Percentiles rank a stretch among this genome's conserved stretches.
Evolutionary conservation across 192 early-diverging fungal genomes (phyloP).

Genomic region (Jimgerdemannia flammicorona): DNA sequence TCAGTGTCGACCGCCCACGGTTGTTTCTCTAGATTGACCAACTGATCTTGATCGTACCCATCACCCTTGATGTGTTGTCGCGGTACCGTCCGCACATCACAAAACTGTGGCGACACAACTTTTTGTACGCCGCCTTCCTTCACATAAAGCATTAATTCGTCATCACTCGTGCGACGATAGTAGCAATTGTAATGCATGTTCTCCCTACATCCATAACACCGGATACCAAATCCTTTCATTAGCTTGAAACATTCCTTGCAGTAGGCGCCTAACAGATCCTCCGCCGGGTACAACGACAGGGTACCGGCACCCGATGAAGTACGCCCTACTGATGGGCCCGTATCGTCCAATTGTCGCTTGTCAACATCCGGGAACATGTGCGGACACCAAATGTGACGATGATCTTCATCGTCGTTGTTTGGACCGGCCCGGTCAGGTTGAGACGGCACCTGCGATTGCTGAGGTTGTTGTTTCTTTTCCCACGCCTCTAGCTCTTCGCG

Average conservation of each 20-base stretch:
- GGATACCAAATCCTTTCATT: slow-evolving; percentile 44
- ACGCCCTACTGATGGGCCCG: not conserved
- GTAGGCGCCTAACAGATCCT: slow-evolving; percentile 7
- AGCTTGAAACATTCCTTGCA: slow-evolving; percentile 36
- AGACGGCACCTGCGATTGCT: slow-evolving; percentile 9
- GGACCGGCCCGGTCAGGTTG: slow-evolving; percentile 1
- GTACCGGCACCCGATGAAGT: not conserved
- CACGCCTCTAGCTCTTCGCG: slow-evolving; percentile 15
- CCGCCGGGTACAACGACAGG: not conserved
- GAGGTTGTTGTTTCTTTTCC: slow-evolving; percentile 17
- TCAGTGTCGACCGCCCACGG: not conserved
- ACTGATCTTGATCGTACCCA: not conserved
- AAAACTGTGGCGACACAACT: slow-evolving; percentile 40
- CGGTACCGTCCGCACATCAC: slow-evolving; percentile 21
- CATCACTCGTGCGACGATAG: slow-evolving; percentile 21
- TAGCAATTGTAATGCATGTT: slow-evolving; percentile 50
- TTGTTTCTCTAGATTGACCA: not conserved
- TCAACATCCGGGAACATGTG: slow-evolving; percentile 30
- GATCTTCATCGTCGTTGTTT: slow-evolving; percentile 6
- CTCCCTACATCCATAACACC: slow-evolving; percentile 48
- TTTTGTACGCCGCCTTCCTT: slow-evolving; percentile 35
- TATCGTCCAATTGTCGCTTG: slow-evolving; percentile 1
- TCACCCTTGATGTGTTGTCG: slow-evolving; percentile 6
- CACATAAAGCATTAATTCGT: slow-evolving; percentile 31
- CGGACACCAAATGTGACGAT: slow-evolving; percentile 34